These are phyloP conservation scores for Emmonsia crescens DNA, from an alignment of 2,329 filamentous ascomycete species.

Conservation along the genomic window DNA sequence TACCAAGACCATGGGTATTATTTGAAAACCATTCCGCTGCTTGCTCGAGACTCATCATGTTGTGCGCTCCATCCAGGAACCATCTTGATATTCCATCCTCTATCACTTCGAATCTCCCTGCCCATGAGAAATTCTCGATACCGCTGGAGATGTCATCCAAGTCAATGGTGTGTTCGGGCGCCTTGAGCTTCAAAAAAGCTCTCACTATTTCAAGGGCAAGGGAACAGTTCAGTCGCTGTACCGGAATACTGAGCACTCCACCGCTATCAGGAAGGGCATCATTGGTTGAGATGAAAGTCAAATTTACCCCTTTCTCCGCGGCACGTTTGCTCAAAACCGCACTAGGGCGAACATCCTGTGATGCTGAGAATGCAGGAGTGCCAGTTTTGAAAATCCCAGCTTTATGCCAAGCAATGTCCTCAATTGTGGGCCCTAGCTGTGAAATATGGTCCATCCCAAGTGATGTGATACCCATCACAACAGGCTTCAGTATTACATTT, in stretches of 20 bases:
- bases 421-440: conserved; percentile 51
- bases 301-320: conserved; percentile 39
- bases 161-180: conserved; percentile 11
- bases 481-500: conserved; percentile 50
- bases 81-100: conserved; percentile 18
- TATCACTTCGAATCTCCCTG: conserved; percentile 26
- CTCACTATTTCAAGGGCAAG: conserved; percentile 20
- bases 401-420: conserved; percentile 64
- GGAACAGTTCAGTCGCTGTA: conserved; percentile 25
- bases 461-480: conserved; percentile 52
- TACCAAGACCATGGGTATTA: conserved; percentile 3
- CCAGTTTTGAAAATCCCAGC: conserved; percentile 57
- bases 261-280: conserved; percentile 12
- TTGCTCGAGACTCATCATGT: conserved; percentile 30
- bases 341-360: conserved; percentile 39
- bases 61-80: conserved; percentile 37
- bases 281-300: conserved; percentile 33
- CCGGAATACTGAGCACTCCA: conserved; percentile 16
- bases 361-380: conserved; percentile 47
- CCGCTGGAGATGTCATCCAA: conserved; percentile 18
- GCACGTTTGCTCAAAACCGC: conserved; percentile 43
- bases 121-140: conserved; percentile 21
- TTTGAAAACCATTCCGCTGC: conserved; percentile 30
- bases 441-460: conserved; percentile 59
- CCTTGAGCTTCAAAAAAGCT: conserved; percentile 17